Conservation (phyloP, 495 filamentous ascomycete species). For the Hypoxylon intermedium region DNA sequence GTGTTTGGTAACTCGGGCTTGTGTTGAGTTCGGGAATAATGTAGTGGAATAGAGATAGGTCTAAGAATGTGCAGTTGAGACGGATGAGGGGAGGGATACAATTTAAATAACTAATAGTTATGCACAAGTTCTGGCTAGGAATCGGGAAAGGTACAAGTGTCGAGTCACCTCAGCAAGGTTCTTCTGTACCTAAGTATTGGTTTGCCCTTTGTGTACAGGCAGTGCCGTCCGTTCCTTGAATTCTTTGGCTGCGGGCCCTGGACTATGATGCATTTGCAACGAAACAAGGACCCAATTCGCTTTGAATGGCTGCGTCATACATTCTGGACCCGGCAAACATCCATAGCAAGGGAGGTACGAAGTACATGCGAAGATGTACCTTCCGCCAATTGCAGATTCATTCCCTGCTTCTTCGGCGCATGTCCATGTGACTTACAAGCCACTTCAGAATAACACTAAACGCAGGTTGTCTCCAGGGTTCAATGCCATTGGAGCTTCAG, state of each 20-base stretch:
- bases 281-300: slow-evolving; percentile 35
- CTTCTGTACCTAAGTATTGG: slow-evolving; percentile 1
- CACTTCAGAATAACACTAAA: background rate
- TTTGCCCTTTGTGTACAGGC: slow-evolving; percentile 26
- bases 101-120: slow-evolving; percentile 32
- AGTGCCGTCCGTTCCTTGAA: slow-evolving; percentile 35
- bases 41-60: slow-evolving; percentile 2
- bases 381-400: background rate
- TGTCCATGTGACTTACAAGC: background rate
- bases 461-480: background rate
- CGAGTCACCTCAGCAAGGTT: slow-evolving; percentile 16
- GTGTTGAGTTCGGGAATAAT: background rate
- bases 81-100: slow-evolving; percentile 9
- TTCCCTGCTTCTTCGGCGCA: background rate
- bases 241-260: slow-evolving; percentile 18
- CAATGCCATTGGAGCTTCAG: too few relatives aligned
- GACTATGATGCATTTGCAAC: slow-evolving; percentile 39
- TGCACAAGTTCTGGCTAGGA: slow-evolving; percentile 8
- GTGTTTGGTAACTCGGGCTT: slow-evolving; percentile 5
- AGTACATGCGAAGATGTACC: background rate
- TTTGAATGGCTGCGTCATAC: slow-evolving; percentile 36
- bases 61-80: background rate
- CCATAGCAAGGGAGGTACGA: background rate
- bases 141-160: slow-evolving; percentile 10
- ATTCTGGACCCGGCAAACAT: slow-evolving; percentile 10